Evolutionary conservation across 2,329 filamentous ascomycete genomes (phyloP).

Genomic region (Cadophora sp.): DNA sequence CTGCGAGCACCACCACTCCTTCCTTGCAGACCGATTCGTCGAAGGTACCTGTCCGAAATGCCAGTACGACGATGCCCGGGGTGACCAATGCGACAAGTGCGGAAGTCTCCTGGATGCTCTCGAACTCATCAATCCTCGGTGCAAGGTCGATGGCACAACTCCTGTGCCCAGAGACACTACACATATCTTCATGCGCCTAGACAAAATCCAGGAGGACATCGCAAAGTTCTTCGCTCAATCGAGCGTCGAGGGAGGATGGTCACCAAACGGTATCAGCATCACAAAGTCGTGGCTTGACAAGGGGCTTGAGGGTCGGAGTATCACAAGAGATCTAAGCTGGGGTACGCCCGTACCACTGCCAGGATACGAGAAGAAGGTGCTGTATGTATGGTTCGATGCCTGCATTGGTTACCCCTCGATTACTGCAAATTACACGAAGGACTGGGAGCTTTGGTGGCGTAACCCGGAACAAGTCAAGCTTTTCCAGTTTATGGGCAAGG

Average conservation of each 20-base stretch:
- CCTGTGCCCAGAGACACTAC: slow-evolving; percentile 84
- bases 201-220: slow-evolving; percentile 80
- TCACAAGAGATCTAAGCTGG: slow-evolving; percentile 93
- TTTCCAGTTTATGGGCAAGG: slow-evolving; percentile 95
- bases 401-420: slow-evolving; percentile 97
- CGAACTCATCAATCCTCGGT: slow-evolving; percentile 80
- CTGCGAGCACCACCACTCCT: slow-evolving; percentile 78
- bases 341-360: slow-evolving; percentile 63
- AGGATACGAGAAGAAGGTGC: slow-evolving; percentile 76
- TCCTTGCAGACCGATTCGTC: slow-evolving; percentile 86
- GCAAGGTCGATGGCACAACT: slow-evolving; percentile 87
- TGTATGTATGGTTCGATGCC: slow-evolving; percentile 88
- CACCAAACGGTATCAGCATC: slow-evolving; percentile 75
- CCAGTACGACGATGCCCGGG: slow-evolving; percentile 72
- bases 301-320: slow-evolving; percentile 84
- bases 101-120: slow-evolving; percentile 65
- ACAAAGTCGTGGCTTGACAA: slow-evolving; percentile 83
- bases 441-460: slow-evolving; percentile 96
- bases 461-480: slow-evolving; percentile 86
- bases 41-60: slow-evolving; percentile 82
- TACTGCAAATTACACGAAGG: slow-evolving; percentile 84
- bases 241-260: slow-evolving; percentile 78
- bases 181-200: slow-evolving; percentile 87
- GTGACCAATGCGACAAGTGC: slow-evolving; percentile 79
- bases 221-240: slow-evolving; percentile 79